Base-by-base conservation (phyloP, 2,329 filamentous ascomycete genomes). In the Didymella segeticola region DNA sequence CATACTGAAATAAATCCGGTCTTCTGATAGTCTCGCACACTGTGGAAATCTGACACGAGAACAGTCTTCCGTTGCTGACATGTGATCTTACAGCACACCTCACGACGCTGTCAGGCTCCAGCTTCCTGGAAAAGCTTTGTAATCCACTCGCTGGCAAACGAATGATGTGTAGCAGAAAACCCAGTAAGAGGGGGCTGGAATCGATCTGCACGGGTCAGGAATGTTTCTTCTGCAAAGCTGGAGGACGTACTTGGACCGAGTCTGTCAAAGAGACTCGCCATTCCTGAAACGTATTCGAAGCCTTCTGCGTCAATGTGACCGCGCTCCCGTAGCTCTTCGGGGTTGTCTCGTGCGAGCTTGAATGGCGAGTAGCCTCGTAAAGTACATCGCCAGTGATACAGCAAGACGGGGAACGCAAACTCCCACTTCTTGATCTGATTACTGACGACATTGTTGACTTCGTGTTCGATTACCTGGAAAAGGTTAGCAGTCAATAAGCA, bases 391-490 rank as follows among this genome's bases (percentile, higher is more conserved):
- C 71, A 75, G 39, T 74, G 68, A 26, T 67, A 61, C 12, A 73
- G 54, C 22, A 74, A 52, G n/a, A 72, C 61, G 0, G 62, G 60
- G 20, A 69, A 70, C 4, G 69, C 62, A 12, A 65, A 65, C n/a
- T 73, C 65, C 71, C 71, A 75, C 23, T 73, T 68, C 29, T 67
- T 63, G 38, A 73, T 66, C 43, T 74, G 72, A 12, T 56, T 64
- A 26, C 55, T 67, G 11, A 75, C 69, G 4, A 73, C 68, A 36
- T 61, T 68, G 53, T 62, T 69, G 30, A 73, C 69, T 56, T 71
- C 66, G 26, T 60, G 64, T 34, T 68, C 67, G n/a, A 70, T 57
- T 27, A 63, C 47, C 72, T 74, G 42, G 12, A 12, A 39, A 20
- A 20, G 11, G 38, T 71, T 34, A 71, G 65, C 41, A 20, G 14